Percentiles rank a stretch among this genome's conserved stretches.
Conservation (phyloP, 345 rosid species). For the Fremontodendron californicum region DNA sequence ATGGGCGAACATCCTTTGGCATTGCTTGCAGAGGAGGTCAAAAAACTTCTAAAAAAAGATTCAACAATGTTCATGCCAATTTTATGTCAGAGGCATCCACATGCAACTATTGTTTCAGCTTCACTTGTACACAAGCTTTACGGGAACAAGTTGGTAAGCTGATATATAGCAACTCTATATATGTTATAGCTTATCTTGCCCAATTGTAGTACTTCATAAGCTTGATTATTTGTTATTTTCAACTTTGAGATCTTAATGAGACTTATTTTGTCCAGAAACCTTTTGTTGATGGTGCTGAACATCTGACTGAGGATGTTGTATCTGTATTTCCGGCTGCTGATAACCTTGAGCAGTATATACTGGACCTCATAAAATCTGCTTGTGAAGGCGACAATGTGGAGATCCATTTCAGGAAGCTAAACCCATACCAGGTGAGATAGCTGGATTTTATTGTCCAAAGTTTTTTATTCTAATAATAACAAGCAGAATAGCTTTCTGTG, state of each 20-base stretch:
- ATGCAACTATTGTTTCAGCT: constrained; percentile 64
- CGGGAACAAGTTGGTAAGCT: constrained; percentile 81
- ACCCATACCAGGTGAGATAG: constrained; percentile 68
- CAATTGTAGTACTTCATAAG: constrained; percentile 5
- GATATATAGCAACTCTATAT: constrained; percentile 13
- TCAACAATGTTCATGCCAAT: constrained; percentile 67
- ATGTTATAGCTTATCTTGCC: not conserved
- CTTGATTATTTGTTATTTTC: constrained; percentile 3
- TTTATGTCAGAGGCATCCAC: constrained; percentile 80
- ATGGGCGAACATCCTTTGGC: constrained; percentile 68
- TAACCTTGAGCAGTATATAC: constrained; percentile 80
- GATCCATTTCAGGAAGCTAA: constrained; percentile 58
- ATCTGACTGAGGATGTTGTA: constrained; percentile 85
- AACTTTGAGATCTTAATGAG: constrained; percentile 19
- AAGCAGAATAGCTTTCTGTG: not conserved
- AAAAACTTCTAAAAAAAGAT: constrained; percentile 71
- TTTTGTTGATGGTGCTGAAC: constrained; percentile 79
- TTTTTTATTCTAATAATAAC: not conserved
- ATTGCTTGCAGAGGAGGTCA: constrained; percentile 84
- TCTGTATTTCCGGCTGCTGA: constrained; percentile 92
- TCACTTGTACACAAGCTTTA: constrained; percentile 88
- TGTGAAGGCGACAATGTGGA: constrained; percentile 62
- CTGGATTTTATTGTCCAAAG: constrained; percentile 5
- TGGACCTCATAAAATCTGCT: constrained; percentile 53
- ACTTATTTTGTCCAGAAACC: constrained; percentile 70